Base-by-base conservation (phyloP, 2,329 filamentous ascomycete genomes). In the Torrubiella hemipterigena region DNA sequence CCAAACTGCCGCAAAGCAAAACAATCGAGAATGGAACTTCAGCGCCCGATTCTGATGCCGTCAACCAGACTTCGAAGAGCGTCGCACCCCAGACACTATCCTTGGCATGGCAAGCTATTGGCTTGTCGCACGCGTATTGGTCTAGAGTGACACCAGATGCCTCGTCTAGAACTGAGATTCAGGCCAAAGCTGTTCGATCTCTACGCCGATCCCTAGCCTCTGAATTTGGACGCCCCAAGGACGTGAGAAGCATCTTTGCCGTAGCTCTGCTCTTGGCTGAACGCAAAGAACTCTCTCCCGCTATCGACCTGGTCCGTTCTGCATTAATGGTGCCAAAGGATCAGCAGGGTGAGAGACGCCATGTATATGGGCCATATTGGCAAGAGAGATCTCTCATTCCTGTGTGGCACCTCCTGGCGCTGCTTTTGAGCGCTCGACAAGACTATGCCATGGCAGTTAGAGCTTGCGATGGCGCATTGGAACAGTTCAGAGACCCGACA, bases 391-490 rank as follows among this genome's bases (percentile, higher is more conserved):
- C 70, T 6, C 56, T 78, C 20, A 76, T 96, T 16, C 79, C 87
- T 3, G 57, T 95, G 16, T 95, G 91, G 87, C 91, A 98, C 60
- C 66, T 98, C 12, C 67, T 98, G 28, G 79, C 85, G 1, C 65
- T 98, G 16, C 65, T 96, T 15, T 59, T 96, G 18, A 94, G 84
- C 42, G 84, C 86, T 2, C 77, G 82, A 40, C 81, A 93, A 42
- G 86, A 95, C 39, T 93, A 82, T 45, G 62, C 73, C 30, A 80
- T 82, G 52, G 87, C 91, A 3, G 70, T 74, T 17, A 77, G 79
- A 46, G 80, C 86, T 19, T 96, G 87, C 43, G 85, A 93, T 49
- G 86, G 84, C 17, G 87, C 86, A 4, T 81, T 96, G 48, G 86
- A 94, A 42, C 84, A 93, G 48, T 93, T 94, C 46, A 76, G 78